A percentile compares a stretch with the other conserved stretches of the same genome.
These are phyloP conservation scores for Rhodotorula babjevae DNA, from an alignment of 768 basidiomycete species.

Conservation along the genomic window DNA sequence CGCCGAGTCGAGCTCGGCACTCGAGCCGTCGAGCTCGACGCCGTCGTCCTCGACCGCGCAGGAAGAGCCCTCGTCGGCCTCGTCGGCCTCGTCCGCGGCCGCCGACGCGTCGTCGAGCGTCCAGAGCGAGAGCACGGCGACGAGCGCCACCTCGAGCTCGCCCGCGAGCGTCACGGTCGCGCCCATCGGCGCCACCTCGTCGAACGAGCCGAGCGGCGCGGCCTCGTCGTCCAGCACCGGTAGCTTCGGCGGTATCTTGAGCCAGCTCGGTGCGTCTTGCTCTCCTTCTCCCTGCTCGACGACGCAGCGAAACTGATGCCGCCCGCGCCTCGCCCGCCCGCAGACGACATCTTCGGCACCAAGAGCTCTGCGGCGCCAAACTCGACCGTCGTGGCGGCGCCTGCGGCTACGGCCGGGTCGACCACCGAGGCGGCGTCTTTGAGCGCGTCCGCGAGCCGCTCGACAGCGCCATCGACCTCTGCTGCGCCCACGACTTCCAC, in stretches of 20 bases:
- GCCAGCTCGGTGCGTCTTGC: neutral
- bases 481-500: neutral
- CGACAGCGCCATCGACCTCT: neutral
- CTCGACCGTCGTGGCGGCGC: neutral
- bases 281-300: neutral
- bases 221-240: neutral
- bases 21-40: neutral
- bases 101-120: neutral
- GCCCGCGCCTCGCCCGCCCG: neutral
- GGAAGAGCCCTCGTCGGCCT: too few species aligned
- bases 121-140: neutral
- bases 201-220: neutral
- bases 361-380: neutral
- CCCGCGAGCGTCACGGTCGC: neutral
- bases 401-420: too few species aligned
- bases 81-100: neutral
- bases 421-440: too few species aligned
- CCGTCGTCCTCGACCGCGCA: neutral
- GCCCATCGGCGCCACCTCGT: neutral
- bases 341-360: neutral
- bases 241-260: neutral
- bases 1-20: neutral
- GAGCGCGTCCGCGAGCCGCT: neutral
- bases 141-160: neutral
- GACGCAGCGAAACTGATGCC: constrained; percentile 45